Evolutionary conservation across 257 asterid genomes (phyloP), one percentile per base, ranked within the genome.

Genomic region (Solanum raphanifolium): DNA sequence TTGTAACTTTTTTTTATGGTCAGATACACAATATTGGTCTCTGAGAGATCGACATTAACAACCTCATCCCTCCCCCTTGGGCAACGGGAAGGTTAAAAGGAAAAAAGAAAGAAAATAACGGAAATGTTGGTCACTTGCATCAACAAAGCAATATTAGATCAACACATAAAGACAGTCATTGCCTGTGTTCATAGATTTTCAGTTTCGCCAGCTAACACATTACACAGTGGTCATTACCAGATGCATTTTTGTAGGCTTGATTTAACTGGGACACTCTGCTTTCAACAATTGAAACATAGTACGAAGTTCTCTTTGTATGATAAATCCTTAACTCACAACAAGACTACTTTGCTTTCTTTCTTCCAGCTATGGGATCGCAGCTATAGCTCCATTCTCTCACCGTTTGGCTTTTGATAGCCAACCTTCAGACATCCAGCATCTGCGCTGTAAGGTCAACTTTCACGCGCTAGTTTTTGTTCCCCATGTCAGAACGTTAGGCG

Each of bases 341-440:
- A 18, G 20, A 29, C 23, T 48, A 65, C 2, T 43, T 84, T 84
- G 8, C 58, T 16, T 86, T 86, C 48, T 27, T 86, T 87, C 18
- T 87, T 88, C 60, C 91, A 92, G 94, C 90, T 71, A 89, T 74
- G 94, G 94, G 87, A 87, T 92, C 48, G 92, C 83, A 72, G 93
- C 94, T 60, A 87, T 92, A 79, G 90, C 94, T 82, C 94, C 94
- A 62, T 92, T 92, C 87, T 92, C 94, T 85, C 94, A 92, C 81
- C 92, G 92, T 31, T 82, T 92, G 89, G 92, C 91, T 84, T 92
- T 92, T 60, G 92, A 92, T 88, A 89, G 79, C 88, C 87, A 90
- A 88, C 89, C 92, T 87, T 88, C 89, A 48, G 89, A 88, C 31
- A 89, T 92, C 89, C 94, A 92, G 88, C 91, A 83, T 39, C 88